Evolutionary conservation across 371 early-diverging fungal species (phyloP).

Genomic region (Entomophthora muscae): DNA sequence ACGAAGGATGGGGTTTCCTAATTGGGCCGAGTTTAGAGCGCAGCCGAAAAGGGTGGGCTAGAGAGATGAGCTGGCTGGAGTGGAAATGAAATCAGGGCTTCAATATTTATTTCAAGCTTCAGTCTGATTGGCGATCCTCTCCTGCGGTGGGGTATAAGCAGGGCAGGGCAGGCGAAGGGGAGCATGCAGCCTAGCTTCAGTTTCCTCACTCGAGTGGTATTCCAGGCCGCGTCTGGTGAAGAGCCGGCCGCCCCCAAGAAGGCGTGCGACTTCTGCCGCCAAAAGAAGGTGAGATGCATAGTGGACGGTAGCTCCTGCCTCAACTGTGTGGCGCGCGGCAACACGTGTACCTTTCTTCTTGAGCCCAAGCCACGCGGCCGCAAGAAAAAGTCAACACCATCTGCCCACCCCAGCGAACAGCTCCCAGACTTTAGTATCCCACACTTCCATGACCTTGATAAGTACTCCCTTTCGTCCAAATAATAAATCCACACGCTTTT

Average conservation of each 20-base stretch:
- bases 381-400: not conserved
- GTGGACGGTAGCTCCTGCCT: not conserved
- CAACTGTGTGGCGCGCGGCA: not conserved
- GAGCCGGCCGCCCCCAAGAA: not conserved
- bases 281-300: not conserved
- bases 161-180: too few species aligned
- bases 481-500: not conserved
- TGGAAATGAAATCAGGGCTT: too few species aligned
- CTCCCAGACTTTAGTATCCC: not conserved
- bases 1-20: too few species aligned
- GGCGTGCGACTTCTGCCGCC: not conserved
- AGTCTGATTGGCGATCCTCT: too few species aligned
- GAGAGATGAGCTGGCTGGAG: too few species aligned
- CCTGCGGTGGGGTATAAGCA: too few species aligned
- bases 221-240: not conserved
- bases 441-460: not conserved
- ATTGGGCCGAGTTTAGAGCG: too few species aligned
- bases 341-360: not conserved
- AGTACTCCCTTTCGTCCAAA: not conserved
- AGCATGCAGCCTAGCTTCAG: not conserved
- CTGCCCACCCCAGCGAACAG: not conserved
- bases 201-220: not conserved
- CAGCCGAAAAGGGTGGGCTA: too few species aligned
- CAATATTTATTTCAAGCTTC: too few species aligned
- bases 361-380: not conserved